These are phyloP conservation scores for Penicillium vulpinum DNA, from an alignment of 2,329 filamentous ascomycete genomes.

Conservation along the genomic window DNA sequence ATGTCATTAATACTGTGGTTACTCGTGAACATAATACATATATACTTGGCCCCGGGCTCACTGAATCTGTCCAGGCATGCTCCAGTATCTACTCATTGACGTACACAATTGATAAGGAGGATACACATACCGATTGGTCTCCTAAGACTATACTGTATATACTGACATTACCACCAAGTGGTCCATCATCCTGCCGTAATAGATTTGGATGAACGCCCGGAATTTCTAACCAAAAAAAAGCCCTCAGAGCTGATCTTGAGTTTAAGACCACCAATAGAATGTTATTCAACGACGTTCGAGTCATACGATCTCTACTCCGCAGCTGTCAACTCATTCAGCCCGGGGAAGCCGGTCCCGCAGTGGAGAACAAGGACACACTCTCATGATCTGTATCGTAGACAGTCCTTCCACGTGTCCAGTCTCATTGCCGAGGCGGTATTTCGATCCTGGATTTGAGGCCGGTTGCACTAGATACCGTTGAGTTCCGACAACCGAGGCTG, in stretches of 20 bases:
- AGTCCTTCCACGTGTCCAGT: too few species aligned
- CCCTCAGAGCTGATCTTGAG: not conserved
- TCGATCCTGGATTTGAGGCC: not conserved
- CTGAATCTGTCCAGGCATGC: not conserved
- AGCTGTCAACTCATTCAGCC: not conserved
- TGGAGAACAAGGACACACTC: not conserved
- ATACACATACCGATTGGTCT: not conserved
- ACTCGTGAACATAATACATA: slow-evolving; percentile 18
- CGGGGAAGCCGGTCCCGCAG: too few species aligned
- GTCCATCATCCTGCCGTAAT: not conserved
- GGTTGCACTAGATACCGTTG: too few species aligned
- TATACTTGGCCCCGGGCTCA: not conserved
- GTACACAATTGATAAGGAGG: not conserved
- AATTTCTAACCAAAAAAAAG: not conserved
- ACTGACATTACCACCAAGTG: not conserved
- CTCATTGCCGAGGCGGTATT: not conserved
- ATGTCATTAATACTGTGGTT: slow-evolving; percentile 10
- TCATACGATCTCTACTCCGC: not conserved
- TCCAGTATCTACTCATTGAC: not conserved
- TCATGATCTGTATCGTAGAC: not conserved
- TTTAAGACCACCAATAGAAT: not conserved
- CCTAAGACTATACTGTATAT: too few species aligned
- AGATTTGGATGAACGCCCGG: not conserved
- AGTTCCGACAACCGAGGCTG: not conserved
- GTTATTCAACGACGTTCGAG: too few species aligned